Base-by-base conservation (phyloP, 495 filamentous ascomycete genomes). In the Xylaria nigripes region DNA sequence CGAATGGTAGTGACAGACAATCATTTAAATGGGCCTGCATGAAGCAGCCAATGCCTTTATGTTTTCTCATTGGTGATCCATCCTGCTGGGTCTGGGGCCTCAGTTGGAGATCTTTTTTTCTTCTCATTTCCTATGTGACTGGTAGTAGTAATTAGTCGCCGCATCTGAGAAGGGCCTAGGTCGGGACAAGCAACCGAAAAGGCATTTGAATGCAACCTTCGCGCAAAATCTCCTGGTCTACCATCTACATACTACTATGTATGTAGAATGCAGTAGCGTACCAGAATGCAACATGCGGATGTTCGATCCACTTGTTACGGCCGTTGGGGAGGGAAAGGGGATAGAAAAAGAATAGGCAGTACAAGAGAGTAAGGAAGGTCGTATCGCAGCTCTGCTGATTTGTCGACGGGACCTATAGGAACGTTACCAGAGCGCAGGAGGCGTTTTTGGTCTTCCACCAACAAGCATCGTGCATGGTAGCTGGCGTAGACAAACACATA, bases 11-110 rank as follows among this genome's bases (percentile, higher is more conserved):
- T 32, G 10, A 4, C n/a, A 12, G 7, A 21, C 45, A 18, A 41
- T 36, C 23, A 24, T 36, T n/a, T 49, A n/a, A 38, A 36, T 43
- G n/a, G 32, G 30, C n/a, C 10, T n/a, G 15, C 16, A 30, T 42
- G 10, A 27, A 27, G 6, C 30, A 40, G 6, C 13, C 36, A 36
- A 13, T 43, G 9, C 9, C 23, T 12, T 43, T 9, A 30, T 34
- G 18, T 24, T 34, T 16, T 45, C 38, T 45, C 9, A 55, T 55
- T 55, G 53, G 53, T 50, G 45, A 50, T 19, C 48, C 53, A 22
- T 42, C 3, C 38, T 24, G 36, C 40, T 30, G 53, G 53, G 53
- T 55, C 53, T 41, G 29, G n/a, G n/a, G 46, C 38, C 45, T 36
- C 32, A 36, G 36, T 45, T 55, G 27, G 51, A 18, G 47, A 8